Base-by-base conservation (phyloP, 2,329 filamentous ascomycete genomes). In the Amylocarpus encephaloides region DNA sequence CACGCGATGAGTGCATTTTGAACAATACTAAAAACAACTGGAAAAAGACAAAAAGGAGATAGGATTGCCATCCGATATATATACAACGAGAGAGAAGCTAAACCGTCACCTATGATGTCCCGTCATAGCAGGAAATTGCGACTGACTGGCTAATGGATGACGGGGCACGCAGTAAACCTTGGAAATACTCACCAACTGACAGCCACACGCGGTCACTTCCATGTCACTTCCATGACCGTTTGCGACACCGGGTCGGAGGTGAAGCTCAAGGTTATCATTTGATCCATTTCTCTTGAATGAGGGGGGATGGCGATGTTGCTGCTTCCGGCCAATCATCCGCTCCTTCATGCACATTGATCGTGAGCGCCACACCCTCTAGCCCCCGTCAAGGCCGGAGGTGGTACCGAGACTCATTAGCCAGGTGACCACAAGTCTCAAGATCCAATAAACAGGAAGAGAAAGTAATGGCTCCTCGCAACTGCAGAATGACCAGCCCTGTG, bases 231-330 rank as follows among this genome's bases (percentile, higher is more conserved):
- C n/a, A 40, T 15, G 43, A 5, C 16, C n/a, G 22, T 26, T 13
- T 16, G 12, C 34, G 34, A 36, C 34, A 19, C 39, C 26, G 39
- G 18, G 39, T 15, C 26, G 16, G 18, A 36, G 34, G 18, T 16
- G 13, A 19, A 5, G n/a, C 6, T 40, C 38, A 19, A 9, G 38
- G 38, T 11, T 40, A 40, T 40, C 38, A 40, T 40, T 46, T 38
- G 44, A 39, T 38, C 18, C 13, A 32, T n/a, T 45, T 32, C 39
- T 38, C 38, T 35, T 46, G 32, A 26, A 18, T 33, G 44, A 47
- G 49, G 51, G 53, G 52, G 26, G 40, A 11, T 46, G 53, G 47
- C 33, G 55, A 56, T 54, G 49, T 50, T 47, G 47, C 34, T 49
- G 48, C n/a, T 16, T 46, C 40, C 18, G 34, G 42, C 48, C 48